Evolutionary conservation across 2,329 filamentous ascomycete species (phyloP), one percentile per base, ranked within the genome.

Genomic region (Penicillium sp.): DNA sequence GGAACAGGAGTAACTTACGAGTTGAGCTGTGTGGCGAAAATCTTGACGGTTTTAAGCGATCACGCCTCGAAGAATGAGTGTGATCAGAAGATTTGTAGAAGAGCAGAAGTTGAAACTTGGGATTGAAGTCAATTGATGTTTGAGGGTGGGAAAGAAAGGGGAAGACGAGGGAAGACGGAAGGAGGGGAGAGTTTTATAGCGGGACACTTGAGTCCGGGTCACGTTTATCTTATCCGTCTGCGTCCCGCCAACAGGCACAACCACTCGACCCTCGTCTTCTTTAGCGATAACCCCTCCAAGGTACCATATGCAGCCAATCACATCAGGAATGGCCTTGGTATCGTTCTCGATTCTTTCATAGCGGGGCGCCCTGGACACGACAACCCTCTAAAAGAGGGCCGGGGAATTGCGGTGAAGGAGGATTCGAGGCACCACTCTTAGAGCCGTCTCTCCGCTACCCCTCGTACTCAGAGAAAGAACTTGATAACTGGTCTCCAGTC

Each of bases 21-120:
- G 88, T 95, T 95, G 73, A 97, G 90, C 74, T 96, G 90, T 84
- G 96, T 97, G 86, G 93, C 94, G 90, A 97, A 97, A 93, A 92
- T 97, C 84, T 91, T 97, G 92, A 86, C 90, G 89, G 84, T 85
- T 71, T 75, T 76, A 67, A 70, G 75, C 82, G 88, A 90, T 82
- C 87, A 88, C 84, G 74, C 79, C 82, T 78, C 79, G 71, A 65
- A 69, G 81, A 82, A 69, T 26, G 70, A 84, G 86, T 85, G 85
- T 65, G 66, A 67, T 64, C 60, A 56, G 58, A 65, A 44, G 26
- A 85, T 86, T 50, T 47, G 30, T 69, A 75, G 66, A 67, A 41
- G 62, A 71, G 64, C 62, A 68, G 62, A 63, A 59, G 73, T 71
- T 68, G 64, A 63, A 74, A 31, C 53, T 62, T 59, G 58, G 53